Evolutionary conservation across 2,329 filamentous ascomycete species (phyloP), one percentile per base, ranked within the genome.

Genomic region (Oidium heveae): DNA sequence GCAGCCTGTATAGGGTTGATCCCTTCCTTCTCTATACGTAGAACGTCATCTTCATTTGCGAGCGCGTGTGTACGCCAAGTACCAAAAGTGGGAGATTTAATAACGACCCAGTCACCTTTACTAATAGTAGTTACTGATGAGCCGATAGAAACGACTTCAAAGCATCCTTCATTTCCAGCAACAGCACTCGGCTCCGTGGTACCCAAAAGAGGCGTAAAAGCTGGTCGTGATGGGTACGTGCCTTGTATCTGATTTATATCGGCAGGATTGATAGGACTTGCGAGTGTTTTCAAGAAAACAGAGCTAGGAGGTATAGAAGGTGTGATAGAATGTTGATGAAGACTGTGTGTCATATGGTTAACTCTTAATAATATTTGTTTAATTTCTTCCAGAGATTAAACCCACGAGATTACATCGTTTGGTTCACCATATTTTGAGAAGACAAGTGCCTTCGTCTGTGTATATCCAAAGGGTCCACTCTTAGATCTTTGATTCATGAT

Each of bases 211-310:
- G 79, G 80, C 18, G 78, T 80, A 68, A 94, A 88, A 47, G 75
- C 71, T 0, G 88, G 87, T 66, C 86, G 86, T 49, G 80, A 80
- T 58, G 89, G 89, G 70, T 98, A 98, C 4, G 89, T 87, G 60
- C 91, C 91, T 72, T 98, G 91, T 63, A 98, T 85, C 63, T 89
- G 89, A 72, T 98, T 98, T 68, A 98, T 85, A 70, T 98, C 91
- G 64, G 91, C 88, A 24, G 91, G 91, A 71, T 98, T 98, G 68
- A 98, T 86, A 56, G 91, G 86, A 0, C 87, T 80, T 34, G 88
- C 85, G 62, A 98, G 84, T 62, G 91, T 82, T 67, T 86, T 86
- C 57, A 98, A 72, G 55, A 89, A 87, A 61, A 93, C 70, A 58
- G 75, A 71, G 55, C 75, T 70, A 36, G 71, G 66, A 51, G 84